Percentiles rank a stretch among this genome's conserved stretches.
Conservation (phyloP, 2,329 filamentous ascomycete species). For the Trichoderma harzianum region DNA sequence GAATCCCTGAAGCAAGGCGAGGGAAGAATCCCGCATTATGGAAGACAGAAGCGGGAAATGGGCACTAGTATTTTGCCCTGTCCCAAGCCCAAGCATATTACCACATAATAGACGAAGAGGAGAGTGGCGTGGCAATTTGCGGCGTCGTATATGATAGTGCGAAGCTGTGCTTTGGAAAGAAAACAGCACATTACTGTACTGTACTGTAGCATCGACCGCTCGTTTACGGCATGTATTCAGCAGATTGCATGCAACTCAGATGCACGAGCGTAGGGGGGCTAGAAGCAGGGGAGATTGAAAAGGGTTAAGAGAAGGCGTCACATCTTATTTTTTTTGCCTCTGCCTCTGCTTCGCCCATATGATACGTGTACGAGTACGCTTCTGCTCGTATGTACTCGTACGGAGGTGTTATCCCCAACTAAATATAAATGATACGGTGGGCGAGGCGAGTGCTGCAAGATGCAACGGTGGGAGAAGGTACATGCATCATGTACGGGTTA, state of each 20-base stretch:
- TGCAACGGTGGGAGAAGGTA: neutral
- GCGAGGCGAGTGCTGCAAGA: neutral
- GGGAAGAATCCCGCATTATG: neutral
- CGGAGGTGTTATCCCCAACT: neutral
- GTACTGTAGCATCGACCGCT: neutral
- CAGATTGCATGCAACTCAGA: neutral
- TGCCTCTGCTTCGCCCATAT: neutral
- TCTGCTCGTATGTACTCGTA: neutral
- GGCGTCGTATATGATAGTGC: neutral
- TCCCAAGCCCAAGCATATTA: neutral
- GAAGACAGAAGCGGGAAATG: neutral
- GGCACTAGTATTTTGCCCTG: neutral
- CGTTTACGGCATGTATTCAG: neutral
- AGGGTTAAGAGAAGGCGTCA: neutral
- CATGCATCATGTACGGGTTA: neutral
- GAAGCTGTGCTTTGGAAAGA: neutral
- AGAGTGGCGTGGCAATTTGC: neutral
- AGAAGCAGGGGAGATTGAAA: slow-evolving; percentile 9
- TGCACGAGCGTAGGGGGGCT: slow-evolving; percentile 6
- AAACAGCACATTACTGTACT: neutral
- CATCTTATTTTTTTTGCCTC: neutral
- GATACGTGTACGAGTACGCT: neutral
- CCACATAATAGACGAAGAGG: neutral
- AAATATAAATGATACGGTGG: neutral
- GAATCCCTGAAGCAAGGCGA: neutral